Evolutionary conservation across 768 basidiomycete genomes (phyloP), one percentile per base, ranked within the genome.

Genomic region (Paxillus involutus): DNA sequence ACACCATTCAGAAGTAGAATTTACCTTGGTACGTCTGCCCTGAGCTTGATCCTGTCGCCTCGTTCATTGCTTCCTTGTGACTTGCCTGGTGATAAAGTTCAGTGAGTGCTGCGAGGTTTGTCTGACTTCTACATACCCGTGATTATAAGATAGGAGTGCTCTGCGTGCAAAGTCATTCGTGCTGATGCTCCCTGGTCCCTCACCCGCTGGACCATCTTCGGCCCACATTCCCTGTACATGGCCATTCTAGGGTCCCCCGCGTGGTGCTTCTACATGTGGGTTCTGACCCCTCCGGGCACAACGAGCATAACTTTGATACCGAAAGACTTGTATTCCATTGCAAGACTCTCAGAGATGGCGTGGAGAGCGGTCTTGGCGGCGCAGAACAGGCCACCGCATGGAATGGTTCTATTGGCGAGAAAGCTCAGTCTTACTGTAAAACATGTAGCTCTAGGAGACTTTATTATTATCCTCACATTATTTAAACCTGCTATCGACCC

Each of bases 251-350:
- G 0, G 63, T 70, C n/a, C 9, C 63, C 57, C 2, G 66, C 66
- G 42, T 76, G 79, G 55, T 88, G 89, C 26, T 67, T 65, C 6
- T 85, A 71, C 47, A 91, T 77, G 60, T 90, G 87, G 4, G 88
- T 89, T 47, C 71, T 78, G 52, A 92, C 75, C 3, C 78, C 74
- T 8, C 85, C 89, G 0, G 89, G 85, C 6, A 81, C 77, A 42
- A 92, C 75, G 55, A 87, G 84, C 64, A 91, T 73, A 40, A 91
- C 88, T 21, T 80, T 72, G 53, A 93, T 79, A 32, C 83, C 82
- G 65, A 91, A 81, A 0, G 89, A 87, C 39, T 76, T 78, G 69
- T 83, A 83, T 62, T 93, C 90, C 87, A 89, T 86, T 3, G 76
- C 77, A 5, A 91, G 77, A 0, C 80, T 78, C 40, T 91, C 82